phyloP scores from a whole-genome alignment of 768 basidiomycete genomes.

The Strobilomyces confusus region DNA sequence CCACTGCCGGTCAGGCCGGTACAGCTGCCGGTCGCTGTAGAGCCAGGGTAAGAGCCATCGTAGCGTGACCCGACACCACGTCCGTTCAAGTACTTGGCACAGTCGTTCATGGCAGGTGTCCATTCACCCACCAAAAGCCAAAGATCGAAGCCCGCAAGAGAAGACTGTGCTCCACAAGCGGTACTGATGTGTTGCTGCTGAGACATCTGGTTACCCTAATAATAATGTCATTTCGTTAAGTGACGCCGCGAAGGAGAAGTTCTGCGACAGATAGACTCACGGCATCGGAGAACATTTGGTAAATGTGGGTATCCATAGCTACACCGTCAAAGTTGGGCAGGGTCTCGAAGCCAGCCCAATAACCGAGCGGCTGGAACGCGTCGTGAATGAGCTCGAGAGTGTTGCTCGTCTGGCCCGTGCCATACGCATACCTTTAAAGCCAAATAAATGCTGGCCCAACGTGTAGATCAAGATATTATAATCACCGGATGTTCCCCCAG shows the following conservation, averaged over 20 bases:
- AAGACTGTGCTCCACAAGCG: conserved; percentile 48
- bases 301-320: conserved; percentile 76
- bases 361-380: conserved; percentile 71
- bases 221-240: conserved; percentile 1
- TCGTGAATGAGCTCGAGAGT: conserved; percentile 69
- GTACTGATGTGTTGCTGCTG: conserved; percentile 54
- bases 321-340: conserved; percentile 57
- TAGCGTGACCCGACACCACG: conserved; percentile 66
- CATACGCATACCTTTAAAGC: conserved; percentile 37
- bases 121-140: conserved; percentile 91
- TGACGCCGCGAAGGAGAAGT: not conserved
- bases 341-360: conserved; percentile 63
- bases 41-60: conserved; percentile 61
- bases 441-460: not conserved
- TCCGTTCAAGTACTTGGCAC: conserved; percentile 64
- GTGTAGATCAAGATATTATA: not conserved
- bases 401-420: conserved; percentile 45
- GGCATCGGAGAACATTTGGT: conserved; percentile 64
- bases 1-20: conserved; percentile 68
- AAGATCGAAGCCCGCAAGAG: conserved; percentile 52
- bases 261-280: conserved; percentile 35
- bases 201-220: conserved; percentile 46
- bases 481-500: conserved; percentile 66
- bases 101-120: conserved; percentile 74
- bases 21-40: conserved; percentile 70